Evolutionary conservation across 106 monocot genomes (phyloP), one percentile per base, ranked within the genome.

Genomic region (Amphibolis antarctica): DNA sequence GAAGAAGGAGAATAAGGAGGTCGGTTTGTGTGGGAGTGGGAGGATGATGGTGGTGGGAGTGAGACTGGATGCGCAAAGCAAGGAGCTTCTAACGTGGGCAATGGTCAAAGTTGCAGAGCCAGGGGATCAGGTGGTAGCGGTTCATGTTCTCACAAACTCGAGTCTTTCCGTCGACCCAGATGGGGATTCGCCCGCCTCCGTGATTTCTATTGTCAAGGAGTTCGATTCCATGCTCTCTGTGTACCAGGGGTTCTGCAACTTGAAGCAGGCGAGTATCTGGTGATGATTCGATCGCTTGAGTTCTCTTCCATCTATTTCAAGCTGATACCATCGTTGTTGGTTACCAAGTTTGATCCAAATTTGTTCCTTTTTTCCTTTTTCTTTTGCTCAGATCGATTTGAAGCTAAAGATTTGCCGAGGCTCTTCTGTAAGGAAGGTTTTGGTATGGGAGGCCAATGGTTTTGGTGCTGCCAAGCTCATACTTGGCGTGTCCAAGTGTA

Each of bases 221-320:
- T 81, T 85, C 27, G 71, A 85, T n/a, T 66, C 78, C 43, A 60
- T 81, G 60, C 73, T 85, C 1, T 68, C 72, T 29, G 85, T 79
- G 28, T 85, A 85, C 71, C 76, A 81, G 57, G 85, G 85, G 0
- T 85, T 85, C 76, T 85, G 85, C 66, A 78, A 85, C 30, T 69
- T 85, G 24, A 85, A 81, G 65, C 85, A 81, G 81, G 83, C 80
- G 31, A 43, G 30, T 31, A 20, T 21, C 29, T 43, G 26, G 23
- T n/a, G n/a, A n/a, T n/a, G n/a, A n/a, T n/a, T n/a, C n/a, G n/a
- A n/a, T 55, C n/a, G 12, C 21, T 55, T 46, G 18, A 21, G 0
- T 15, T 25, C 21, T 17, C n/a, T n/a, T 17, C 42, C 12, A 3
- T 47, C 27, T 44, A n/a, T n/a, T n/a, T n/a, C n/a, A n/a, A n/a